Conservation (phyloP, 139 green algal species). For the Coelastrella sp. region DNA sequence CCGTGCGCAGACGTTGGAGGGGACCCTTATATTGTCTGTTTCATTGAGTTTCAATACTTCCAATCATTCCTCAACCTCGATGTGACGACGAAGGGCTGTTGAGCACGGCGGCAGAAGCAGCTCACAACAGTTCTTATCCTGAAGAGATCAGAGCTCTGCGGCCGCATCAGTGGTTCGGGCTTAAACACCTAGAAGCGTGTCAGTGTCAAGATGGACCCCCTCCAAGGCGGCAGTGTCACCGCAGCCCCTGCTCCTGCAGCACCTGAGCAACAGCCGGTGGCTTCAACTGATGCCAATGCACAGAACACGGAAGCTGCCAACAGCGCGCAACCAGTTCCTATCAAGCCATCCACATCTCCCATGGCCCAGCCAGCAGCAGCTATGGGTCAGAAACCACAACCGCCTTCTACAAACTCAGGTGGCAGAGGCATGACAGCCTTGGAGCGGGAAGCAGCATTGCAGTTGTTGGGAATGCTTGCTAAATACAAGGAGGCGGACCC, state of each 20-base stretch:
- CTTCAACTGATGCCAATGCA: background rate
- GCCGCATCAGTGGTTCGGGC: too few species aligned
- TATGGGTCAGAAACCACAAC: background rate
- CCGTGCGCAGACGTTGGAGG: too few species aligned
- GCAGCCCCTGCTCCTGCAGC: background rate
- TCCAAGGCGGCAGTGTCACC: background rate
- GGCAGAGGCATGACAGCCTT: background rate
- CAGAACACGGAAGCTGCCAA: background rate
- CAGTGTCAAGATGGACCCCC: background rate
- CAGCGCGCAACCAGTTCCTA: background rate
- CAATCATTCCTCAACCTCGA: too few species aligned
- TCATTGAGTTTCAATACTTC: too few species aligned
- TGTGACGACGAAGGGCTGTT: too few species aligned
- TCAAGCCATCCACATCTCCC: background rate
- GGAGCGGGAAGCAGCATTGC: constrained; percentile 13
- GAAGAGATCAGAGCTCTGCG: too few species aligned
- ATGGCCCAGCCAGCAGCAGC: background rate
- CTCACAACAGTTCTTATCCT: too few species aligned
- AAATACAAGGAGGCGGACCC: constrained; percentile 42
- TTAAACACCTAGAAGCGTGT: too few species aligned
- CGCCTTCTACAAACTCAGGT: background rate
- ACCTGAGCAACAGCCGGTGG: background rate
- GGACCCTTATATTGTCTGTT: too few species aligned
- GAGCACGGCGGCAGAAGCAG: too few species aligned
- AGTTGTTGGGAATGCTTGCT: constrained; percentile 21